These are phyloP conservation scores for Rhododendron molle DNA, from an alignment of 148 eudicot species.

Conservation along the genomic window DNA sequence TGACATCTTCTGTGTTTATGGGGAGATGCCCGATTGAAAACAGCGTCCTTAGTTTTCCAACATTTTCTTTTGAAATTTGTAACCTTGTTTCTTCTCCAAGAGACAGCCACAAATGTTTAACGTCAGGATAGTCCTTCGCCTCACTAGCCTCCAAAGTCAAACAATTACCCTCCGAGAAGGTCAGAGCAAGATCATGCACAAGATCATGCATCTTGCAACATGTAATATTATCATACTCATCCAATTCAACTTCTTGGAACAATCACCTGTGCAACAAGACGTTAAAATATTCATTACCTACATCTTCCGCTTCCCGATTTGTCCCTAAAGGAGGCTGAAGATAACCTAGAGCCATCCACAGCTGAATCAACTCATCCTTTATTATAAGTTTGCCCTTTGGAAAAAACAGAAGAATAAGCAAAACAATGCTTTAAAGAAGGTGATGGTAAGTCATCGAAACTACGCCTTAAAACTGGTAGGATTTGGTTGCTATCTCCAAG, in stretches of 20 bases:
- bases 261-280: constrained; percentile 9
- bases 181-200: constrained; percentile 22
- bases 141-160: not conserved
- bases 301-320: not conserved
- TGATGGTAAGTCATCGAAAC: constrained; percentile 12
- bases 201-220: constrained; percentile 25
- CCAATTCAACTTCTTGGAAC: not conserved
- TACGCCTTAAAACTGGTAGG: not conserved
- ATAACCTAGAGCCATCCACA: not conserved
- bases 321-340: not conserved
- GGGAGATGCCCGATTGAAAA: not conserved
- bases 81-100: not conserved
- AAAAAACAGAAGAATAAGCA: not conserved
- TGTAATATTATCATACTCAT: not conserved
- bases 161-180: not conserved
- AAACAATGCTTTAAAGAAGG: constrained; percentile 17
- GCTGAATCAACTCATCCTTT: not conserved
- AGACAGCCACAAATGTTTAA: not conserved
- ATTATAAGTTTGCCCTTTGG: not conserved
- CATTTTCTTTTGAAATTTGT: not conserved
- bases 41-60: not conserved
- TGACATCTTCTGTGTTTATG: not conserved
- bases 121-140: not conserved
- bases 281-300: constrained; percentile 11
- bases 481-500: not conserved